Base-by-base conservation (phyloP, 768 basidiomycete species). In the Lentinula raphanica region DNA sequence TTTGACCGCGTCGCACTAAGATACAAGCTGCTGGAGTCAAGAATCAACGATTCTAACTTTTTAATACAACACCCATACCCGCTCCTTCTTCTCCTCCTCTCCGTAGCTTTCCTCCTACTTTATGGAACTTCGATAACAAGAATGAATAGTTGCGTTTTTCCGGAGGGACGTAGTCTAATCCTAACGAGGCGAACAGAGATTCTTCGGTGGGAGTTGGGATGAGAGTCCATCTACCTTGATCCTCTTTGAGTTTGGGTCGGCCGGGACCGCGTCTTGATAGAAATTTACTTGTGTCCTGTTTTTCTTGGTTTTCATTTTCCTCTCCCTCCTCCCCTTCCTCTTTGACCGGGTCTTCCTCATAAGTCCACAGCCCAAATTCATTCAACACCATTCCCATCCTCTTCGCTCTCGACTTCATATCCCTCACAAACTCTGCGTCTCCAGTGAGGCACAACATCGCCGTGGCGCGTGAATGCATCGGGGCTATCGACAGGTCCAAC, bases 301-400 rank as follows among this genome's bases (percentile, higher is more conserved):
- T 15, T 38, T 27, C 28, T 27, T 21, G 23, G 6, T 49, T 11
- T 9, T 36, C 45, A 45, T 50, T 19, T 28, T n/a, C 48, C 21
- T 38, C 39, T 15, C 54, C 62, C 15, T 51, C 55, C 4, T 38
- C 44, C 17, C 12, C 27, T 11, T 54, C 66, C 71, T 74, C n/a
- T n/a, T n/a, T n/a, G n/a, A n/a, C n/a, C n/a, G n/a, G n/a, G n/a
- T n/a, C n/a, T n/a, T n/a, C n/a, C n/a, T n/a, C n/a, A n/a, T n/a
- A 78, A 39, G 58, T 68, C 80, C 80, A 80, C 9, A 80, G 61
- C 15, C 79, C 79, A 58, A 69, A 79, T 56, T 81, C 80, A 56
- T 79, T 74, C 29, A 80, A 65, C 32, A 67, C 65, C 55, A 79
- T 58, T 9, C 72, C 75, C n/a, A 67, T 65, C 51, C 61, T 65